These are phyloP conservation scores for Aspergillus luchuensis DNA, from an alignment of 2,329 filamentous ascomycete genomes.

Conservation along the genomic window DNA sequence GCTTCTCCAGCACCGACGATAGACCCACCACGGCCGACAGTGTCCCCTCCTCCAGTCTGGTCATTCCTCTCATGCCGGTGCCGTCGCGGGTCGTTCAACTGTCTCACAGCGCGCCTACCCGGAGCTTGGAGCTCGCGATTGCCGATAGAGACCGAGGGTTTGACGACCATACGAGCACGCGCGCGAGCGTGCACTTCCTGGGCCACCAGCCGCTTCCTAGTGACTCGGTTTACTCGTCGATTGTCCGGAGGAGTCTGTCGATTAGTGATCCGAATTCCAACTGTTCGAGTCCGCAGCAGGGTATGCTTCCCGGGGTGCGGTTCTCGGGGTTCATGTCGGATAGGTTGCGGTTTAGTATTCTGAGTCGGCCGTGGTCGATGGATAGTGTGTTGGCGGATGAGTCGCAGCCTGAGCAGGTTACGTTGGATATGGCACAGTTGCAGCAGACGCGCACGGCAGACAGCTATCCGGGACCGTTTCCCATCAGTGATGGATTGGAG, in stretches of 20 bases:
- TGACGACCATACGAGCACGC: background rate
- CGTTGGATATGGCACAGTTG: conserved; percentile 18
- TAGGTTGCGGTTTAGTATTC: conserved; percentile 13
- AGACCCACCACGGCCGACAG: conserved; percentile 10
- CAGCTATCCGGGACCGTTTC: conserved; percentile 37
- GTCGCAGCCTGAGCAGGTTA: conserved; percentile 12
- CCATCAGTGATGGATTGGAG: conserved; percentile 34
- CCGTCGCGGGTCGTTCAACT: conserved; percentile 5
- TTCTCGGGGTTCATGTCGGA: conserved; percentile 17
- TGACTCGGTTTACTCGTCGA: conserved; percentile 27
- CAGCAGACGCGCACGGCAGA: conserved; percentile 27
- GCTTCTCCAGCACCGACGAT: background rate
- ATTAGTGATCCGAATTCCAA: conserved; percentile 11
- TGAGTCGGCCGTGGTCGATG: conserved; percentile 17
- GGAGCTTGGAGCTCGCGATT: background rate
- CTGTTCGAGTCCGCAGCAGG: conserved; percentile 13
- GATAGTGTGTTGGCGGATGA: conserved; percentile 15
- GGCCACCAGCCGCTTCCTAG: conserved; percentile 14
- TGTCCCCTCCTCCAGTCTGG: conserved; percentile 1
- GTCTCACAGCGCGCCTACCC: background rate
- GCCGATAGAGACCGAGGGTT: background rate
- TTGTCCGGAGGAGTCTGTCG: conserved; percentile 15
- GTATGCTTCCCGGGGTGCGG: conserved; percentile 16
- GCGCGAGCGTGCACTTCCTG: background rate
- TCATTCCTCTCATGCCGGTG: background rate